These are phyloP conservation scores for Gastrodia elata DNA, from an alignment of 106 monocot genomes.

Conservation along the genomic window DNA sequence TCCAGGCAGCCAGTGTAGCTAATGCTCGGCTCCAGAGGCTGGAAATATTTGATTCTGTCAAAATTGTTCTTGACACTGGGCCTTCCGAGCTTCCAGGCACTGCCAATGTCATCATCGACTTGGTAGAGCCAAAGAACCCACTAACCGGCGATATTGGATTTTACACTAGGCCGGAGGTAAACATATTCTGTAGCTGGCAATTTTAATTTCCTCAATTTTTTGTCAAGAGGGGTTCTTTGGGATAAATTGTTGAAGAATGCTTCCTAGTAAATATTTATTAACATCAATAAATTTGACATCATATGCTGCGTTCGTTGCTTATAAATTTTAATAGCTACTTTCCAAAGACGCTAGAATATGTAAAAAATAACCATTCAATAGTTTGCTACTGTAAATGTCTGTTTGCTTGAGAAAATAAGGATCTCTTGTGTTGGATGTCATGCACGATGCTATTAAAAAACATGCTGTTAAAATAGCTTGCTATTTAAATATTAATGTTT, in stretches of 20 bases:
- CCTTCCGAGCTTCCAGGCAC: slow-evolving; percentile 58
- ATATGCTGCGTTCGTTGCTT: neutral
- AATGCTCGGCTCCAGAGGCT: slow-evolving; percentile 33
- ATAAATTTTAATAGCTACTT: neutral
- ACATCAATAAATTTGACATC: neutral
- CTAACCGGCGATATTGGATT: slow-evolving; percentile 33
- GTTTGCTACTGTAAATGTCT: neutral
- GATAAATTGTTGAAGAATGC: neutral
- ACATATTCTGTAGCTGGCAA: neutral
- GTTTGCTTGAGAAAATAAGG: neutral
- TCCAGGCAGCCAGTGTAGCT: slow-evolving; percentile 38
- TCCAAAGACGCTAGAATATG: neutral
- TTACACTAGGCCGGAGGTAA: slow-evolving; percentile 39
- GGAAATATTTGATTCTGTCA: slow-evolving; percentile 46
- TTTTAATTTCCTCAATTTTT: neutral
- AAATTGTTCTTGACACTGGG: slow-evolving; percentile 52
- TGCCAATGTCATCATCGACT: slow-evolving; percentile 45
- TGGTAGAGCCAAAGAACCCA: slow-evolving; percentile 38
- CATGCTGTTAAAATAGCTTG: no score
- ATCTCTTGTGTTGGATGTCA: no score
- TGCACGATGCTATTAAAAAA: no score
- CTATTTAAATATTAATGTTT: no score
- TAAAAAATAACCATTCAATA: neutral
- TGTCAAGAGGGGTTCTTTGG: neutral
- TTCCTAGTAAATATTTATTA: neutral